These are phyloP conservation scores for Lupinus albus DNA, from an alignment of 306 rosid species.

Conservation along the genomic window DNA sequence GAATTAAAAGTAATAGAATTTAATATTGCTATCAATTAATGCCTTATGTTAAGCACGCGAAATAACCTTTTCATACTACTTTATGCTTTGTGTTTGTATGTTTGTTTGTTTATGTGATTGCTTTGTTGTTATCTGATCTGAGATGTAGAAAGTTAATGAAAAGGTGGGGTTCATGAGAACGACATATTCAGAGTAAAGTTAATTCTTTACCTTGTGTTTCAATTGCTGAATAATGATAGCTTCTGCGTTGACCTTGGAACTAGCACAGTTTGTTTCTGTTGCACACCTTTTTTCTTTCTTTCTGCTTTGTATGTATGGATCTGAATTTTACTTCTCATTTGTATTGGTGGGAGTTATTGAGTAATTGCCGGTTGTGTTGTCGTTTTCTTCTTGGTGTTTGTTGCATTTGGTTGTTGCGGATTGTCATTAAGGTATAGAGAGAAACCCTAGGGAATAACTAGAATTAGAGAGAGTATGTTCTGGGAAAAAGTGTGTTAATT, in stretches of 20 bases:
- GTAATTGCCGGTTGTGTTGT: constrained; percentile 40
- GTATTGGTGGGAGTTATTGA: constrained; percentile 36
- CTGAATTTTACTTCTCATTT: constrained; percentile 21
- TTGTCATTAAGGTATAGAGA: background rate
- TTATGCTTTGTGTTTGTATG: constrained; percentile 6
- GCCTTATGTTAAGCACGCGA: constrained; percentile 29
- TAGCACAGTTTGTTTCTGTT: constrained; percentile 40
- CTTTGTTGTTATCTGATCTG: background rate
- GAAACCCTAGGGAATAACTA: constrained; percentile 21
- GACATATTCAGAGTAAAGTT: constrained; percentile 41
- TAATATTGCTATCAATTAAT: constrained; percentile 19
- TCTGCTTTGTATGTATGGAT: too few species aligned
- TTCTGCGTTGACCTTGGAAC: constrained; percentile 58
- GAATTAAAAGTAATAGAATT: constrained; percentile 10
- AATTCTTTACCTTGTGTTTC: background rate
- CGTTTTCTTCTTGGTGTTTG: constrained; percentile 36
- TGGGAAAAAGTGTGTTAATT: constrained; percentile 32
- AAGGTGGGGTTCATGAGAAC: constrained; percentile 37
- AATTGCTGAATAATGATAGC: constrained; percentile 30
- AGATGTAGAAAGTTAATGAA: constrained; percentile 24
- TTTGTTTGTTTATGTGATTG: background rate
- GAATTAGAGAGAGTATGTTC: background rate
- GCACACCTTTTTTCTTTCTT: constrained; percentile 18
- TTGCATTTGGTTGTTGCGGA: background rate
- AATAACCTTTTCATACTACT: background rate